These are phyloP conservation scores for Cytospora schulzeri DNA, from an alignment of 2,329 filamentous ascomycete genomes.

Conservation along the genomic window DNA sequence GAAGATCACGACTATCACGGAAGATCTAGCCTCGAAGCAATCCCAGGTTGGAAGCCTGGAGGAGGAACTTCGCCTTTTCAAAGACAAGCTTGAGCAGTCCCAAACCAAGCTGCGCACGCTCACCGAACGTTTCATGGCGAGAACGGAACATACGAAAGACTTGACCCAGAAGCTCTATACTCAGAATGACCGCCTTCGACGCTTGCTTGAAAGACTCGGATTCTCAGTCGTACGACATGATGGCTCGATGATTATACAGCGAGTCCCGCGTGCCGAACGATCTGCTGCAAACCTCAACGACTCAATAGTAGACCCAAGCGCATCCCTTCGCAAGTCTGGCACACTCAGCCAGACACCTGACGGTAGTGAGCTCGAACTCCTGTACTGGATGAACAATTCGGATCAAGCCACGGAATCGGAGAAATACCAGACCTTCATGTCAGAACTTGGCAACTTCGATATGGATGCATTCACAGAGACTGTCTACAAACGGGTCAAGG, in stretches of 20 bases:
- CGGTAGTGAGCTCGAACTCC: slow-evolving; percentile 68
- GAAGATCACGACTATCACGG: slow-evolving; percentile 66
- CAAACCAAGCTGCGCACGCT: slow-evolving; percentile 55
- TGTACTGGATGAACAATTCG: slow-evolving; percentile 79
- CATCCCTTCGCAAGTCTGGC: slow-evolving; percentile 56
- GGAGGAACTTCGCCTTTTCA: slow-evolving; percentile 70
- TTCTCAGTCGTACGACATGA: slow-evolving; percentile 78
- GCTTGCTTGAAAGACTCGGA: slow-evolving; percentile 83
- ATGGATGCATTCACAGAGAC: slow-evolving; percentile 82
- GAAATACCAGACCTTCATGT: slow-evolving; percentile 75
- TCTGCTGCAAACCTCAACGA: slow-evolving; percentile 59
- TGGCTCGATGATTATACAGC: slow-evolving; percentile 73
- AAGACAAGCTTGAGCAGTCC: slow-evolving; percentile 62
- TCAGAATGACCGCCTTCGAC: slow-evolving; percentile 81
- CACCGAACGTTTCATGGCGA: slow-evolving; percentile 64
- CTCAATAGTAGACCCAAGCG: slow-evolving; percentile 55
- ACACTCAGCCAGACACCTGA: slow-evolving; percentile 59
- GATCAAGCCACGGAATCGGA: slow-evolving; percentile 67
- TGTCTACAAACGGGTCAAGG: slow-evolving; percentile 85
- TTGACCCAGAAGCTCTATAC: slow-evolving; percentile 80
- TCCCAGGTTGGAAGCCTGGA: slow-evolving; percentile 76
- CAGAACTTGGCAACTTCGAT: slow-evolving; percentile 76
- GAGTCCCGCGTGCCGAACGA: slow-evolving; percentile 64
- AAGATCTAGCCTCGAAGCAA: slow-evolving; percentile 73
- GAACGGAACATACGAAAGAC: slow-evolving; percentile 75